phyloP scores from a whole-genome alignment of 78 protist species.

The Tieghemostelium lacteum region DNA sequence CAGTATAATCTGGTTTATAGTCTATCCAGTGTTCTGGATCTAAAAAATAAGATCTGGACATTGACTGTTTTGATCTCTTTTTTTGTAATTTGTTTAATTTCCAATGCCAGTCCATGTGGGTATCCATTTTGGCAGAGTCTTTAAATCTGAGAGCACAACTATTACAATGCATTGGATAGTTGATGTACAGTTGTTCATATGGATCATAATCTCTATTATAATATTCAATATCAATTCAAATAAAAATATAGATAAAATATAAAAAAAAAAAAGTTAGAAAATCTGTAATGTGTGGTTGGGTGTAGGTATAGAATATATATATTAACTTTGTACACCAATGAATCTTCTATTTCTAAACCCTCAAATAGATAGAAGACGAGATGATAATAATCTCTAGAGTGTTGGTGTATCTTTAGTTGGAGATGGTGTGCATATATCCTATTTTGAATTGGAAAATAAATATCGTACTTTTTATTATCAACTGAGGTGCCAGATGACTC shows the following conservation, averaged over 20 bases:
- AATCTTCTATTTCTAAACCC: neutral
- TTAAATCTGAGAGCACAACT: conserved; percentile 69
- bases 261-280: neutral
- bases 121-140: conserved; percentile 12
- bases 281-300: too few relatives aligned
- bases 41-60: conserved; percentile 66
- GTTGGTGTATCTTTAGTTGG: too few relatives aligned
- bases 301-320: neutral
- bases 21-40: conserved; percentile 44
- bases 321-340: neutral
- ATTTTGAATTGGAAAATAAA: neutral
- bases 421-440: too few relatives aligned
- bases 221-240: neutral
- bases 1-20: neutral
- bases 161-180: conserved; percentile 53
- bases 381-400: too few relatives aligned
- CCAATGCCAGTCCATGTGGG: conserved; percentile 71
- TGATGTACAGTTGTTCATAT: conserved; percentile 16
- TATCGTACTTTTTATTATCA: conserved; percentile 9
- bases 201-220: conserved; percentile 2
- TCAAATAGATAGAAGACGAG: too few relatives aligned
- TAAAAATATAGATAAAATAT: neutral
- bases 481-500: too few relatives aligned
- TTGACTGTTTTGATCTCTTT: conserved; percentile 52
- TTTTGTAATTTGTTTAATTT: conserved; percentile 28